These are phyloP conservation scores for Limnanthes douglasii DNA, from an alignment of 345 rosid genomes.

Conservation along the genomic window DNA sequence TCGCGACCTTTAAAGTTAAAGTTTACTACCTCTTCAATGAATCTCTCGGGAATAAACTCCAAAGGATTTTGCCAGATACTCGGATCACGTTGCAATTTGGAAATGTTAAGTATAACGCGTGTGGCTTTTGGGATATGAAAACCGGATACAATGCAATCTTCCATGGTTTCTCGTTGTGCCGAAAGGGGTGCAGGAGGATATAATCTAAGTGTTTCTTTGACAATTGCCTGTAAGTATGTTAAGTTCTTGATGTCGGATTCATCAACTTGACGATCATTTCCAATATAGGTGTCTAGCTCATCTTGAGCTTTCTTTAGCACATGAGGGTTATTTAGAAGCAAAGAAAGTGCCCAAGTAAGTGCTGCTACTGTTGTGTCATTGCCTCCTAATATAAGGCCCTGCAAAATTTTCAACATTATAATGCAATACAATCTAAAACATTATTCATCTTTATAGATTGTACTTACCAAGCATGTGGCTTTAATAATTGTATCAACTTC, in stretches of 20 bases:
- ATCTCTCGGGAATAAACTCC: constrained; percentile 35
- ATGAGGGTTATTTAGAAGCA: constrained; percentile 32
- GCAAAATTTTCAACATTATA: not conserved
- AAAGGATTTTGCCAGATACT: constrained; percentile 18
- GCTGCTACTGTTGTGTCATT: constrained; percentile 27
- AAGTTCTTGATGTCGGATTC: constrained; percentile 36
- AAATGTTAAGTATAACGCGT: constrained; percentile 27
- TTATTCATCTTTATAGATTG: too few relatives aligned
- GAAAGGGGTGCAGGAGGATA: constrained; percentile 45
- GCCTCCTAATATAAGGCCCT: constrained; percentile 41
- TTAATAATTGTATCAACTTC: constrained; percentile 35
- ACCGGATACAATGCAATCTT: constrained; percentile 33
- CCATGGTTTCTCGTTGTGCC: constrained; percentile 31
- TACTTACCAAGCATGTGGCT: constrained; percentile 44
- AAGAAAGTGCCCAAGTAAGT: constrained; percentile 46
- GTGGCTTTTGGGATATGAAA: constrained; percentile 28
- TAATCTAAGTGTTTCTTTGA: constrained; percentile 45
- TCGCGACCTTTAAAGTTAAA: constrained; percentile 21
- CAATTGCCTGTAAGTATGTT: constrained; percentile 36
- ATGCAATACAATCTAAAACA: not conserved
- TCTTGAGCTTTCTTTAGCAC: constrained; percentile 27
- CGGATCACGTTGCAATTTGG: constrained; percentile 41
- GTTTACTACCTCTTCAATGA: constrained; percentile 23
- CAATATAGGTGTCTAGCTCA: constrained; percentile 34
- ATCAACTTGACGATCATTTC: constrained; percentile 25